Base-by-base conservation (phyloP, 2,329 filamentous ascomycete genomes). In the Fusarium duplospermum region DNA sequence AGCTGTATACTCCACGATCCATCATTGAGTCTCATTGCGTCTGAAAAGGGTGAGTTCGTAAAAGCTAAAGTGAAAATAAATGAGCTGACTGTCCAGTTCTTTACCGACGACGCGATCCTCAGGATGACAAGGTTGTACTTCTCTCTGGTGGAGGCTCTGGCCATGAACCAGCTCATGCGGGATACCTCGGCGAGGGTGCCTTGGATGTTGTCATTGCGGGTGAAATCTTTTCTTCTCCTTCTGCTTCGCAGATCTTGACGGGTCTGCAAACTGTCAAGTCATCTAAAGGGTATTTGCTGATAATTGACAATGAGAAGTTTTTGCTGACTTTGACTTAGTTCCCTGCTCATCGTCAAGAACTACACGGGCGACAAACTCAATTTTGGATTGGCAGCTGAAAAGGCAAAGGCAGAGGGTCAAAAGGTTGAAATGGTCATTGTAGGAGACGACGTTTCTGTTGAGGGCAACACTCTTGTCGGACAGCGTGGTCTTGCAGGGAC, bases 351-450 rank as follows among this genome's bases (percentile, higher is more conserved):
- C 33, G 76, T 78, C 38, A 79, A 78, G 45, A 79, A 79, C 61
- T 79, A 78, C 61, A 79, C 77, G 0, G 77, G 77, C 22, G 77
- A 79, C 54, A 78, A 78, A 57, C 74, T 79, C 57, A 78, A 79
- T 67, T 79, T 80, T 60, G 77, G 78, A 6, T 61, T 80, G 18
- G 78, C 78, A 4, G 78, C 78, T 4, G 78, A 80, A 66, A 78
- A 79, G 64, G 78, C 78, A 36, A 80, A 80, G 58, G 72, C 78
- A 4, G 65, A 74, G 10, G 75, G 75, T 1, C 74, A 75, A 22
- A 70, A 70, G 20, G 72, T 78, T 4, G 70, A 74, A 57, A 77
- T 77, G 72, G 75, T 78, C 18, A 69, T 77, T 16, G 70, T 78
- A 1, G 76, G 75, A 8, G 76, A 78, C 2, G 76, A 78, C 45